These are phyloP conservation scores for Microcyclosporella mali DNA, from an alignment of 2,329 filamentous ascomycete species.

Conservation along the genomic window DNA sequence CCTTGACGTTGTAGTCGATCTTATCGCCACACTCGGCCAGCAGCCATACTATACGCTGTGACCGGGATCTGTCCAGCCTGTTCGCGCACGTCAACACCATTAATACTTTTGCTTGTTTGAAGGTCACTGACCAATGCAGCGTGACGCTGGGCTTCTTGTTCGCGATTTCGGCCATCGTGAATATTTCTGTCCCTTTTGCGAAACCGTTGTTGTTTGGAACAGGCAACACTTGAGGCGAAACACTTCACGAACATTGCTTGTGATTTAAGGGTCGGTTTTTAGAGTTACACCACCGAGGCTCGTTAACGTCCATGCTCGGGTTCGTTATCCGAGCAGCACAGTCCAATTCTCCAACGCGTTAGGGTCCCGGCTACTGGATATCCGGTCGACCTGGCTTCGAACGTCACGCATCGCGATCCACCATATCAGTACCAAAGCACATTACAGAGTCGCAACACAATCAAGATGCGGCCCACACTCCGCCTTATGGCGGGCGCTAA, in stretches of 20 bases:
- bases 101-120: background rate
- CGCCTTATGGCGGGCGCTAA: slow-evolving; percentile 34
- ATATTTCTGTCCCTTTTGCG: too few species aligned
- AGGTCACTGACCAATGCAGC: slow-evolving; percentile 53
- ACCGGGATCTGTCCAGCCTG: slow-evolving; percentile 78
- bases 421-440: background rate
- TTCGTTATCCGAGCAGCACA: background rate
- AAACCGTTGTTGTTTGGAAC: too few species aligned
- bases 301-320: background rate
- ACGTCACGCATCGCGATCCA: background rate
- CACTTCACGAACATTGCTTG: too few species aligned
- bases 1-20: slow-evolving; percentile 70
- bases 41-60: slow-evolving; percentile 78
- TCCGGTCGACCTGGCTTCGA: background rate
- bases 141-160: slow-evolving; percentile 48
- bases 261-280: too few species aligned
- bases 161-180: slow-evolving; percentile 16
- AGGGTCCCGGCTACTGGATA: too few species aligned
- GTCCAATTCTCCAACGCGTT: too few species aligned
- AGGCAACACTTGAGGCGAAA: too few species aligned
- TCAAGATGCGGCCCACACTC: slow-evolving; percentile 28
- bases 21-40: slow-evolving; percentile 65
- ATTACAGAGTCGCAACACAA: slow-evolving; percentile 6
- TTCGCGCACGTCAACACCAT: too few species aligned
- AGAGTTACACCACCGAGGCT: too few species aligned